Evolutionary conservation across 257 asterid genomes (phyloP), one percentile per base, ranked within the genome.

Genomic region (Ilex aquifolium): DNA sequence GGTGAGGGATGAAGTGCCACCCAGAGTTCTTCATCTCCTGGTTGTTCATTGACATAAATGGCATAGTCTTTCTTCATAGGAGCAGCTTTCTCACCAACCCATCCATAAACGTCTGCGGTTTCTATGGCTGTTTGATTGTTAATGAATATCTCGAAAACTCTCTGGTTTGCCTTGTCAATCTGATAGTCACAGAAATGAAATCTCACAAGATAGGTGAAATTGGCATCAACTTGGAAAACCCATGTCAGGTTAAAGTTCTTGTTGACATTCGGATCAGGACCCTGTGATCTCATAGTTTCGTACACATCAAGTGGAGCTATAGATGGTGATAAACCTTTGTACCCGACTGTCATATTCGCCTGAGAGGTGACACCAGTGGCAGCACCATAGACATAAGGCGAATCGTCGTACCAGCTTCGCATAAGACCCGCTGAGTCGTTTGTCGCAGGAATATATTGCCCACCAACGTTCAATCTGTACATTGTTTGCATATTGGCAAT

Each of bases 381-480:
- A 4, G 94, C 85, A 16, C 95, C 95, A 9, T 56, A 83, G 29
- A 85, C 31, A 60, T 86, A 82, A 42, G 94, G 91, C 0, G 84
- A 64, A 42, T 89, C 95, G 42, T 87, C 86, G 40, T 81, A 82
- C 97, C 95, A 89, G 4, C 79, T 87, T 13, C 94, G 70, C 12
- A 72, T 74, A 3, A 77, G 31, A 2, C 80, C 85, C 7, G 7
- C 48, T 0, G 84, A 74, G 54, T 82, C 91, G 1, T 79, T 65
- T 29, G 27, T 76, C 0, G 85, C 71, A 13, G 80, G 50, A 50
- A 89, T 75, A 56, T 67, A 84, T 59, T 64, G 79, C 4, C 97
- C 97, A 0, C 97, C 97, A 0, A 84, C 83, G 13, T 85, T 89
- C 13, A 89, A 68, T 72, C 97, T 75, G 16, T 65, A 66, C 91